Conservation (phyloP, 768 basidiomycete genomes). For the Clathrus columnatus region DNA sequence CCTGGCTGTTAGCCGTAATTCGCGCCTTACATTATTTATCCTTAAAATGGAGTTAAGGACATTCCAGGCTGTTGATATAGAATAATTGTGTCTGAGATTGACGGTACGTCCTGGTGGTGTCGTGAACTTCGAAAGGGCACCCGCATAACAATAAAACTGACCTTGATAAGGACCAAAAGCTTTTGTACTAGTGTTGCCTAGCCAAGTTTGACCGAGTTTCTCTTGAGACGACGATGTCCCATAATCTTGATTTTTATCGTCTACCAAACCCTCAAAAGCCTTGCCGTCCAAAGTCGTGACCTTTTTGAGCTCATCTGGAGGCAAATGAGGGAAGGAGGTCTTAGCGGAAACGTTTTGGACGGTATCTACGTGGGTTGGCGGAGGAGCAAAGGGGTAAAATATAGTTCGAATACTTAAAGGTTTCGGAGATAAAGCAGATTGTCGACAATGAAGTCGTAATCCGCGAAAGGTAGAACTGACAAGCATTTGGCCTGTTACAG, state of each 20-base stretch:
- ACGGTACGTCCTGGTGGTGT: conserved; percentile 57
- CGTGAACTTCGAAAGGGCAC: too few species aligned
- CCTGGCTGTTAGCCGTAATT: conserved; percentile 42
- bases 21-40: conserved; percentile 46
- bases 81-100: conserved; percentile 30
- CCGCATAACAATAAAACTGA: too few species aligned
- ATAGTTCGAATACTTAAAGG: background rate
- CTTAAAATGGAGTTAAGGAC: conserved; percentile 42
- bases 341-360: background rate
- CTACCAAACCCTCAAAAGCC: background rate
- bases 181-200: too few species aligned
- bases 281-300: background rate
- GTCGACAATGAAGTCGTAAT: background rate
- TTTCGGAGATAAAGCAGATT: background rate
- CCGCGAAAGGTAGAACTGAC: background rate
- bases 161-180: background rate
- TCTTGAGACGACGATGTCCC: background rate
- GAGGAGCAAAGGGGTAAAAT: background rate
- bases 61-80: conserved; percentile 38
- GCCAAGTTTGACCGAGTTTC: background rate
- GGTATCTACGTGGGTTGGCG: background rate
- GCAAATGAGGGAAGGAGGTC: background rate
- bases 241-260: background rate
- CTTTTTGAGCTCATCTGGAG: background rate
- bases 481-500: background rate